Conservation (phyloP, 139 green algal genomes). For the Nannochloris sp. region DNA sequence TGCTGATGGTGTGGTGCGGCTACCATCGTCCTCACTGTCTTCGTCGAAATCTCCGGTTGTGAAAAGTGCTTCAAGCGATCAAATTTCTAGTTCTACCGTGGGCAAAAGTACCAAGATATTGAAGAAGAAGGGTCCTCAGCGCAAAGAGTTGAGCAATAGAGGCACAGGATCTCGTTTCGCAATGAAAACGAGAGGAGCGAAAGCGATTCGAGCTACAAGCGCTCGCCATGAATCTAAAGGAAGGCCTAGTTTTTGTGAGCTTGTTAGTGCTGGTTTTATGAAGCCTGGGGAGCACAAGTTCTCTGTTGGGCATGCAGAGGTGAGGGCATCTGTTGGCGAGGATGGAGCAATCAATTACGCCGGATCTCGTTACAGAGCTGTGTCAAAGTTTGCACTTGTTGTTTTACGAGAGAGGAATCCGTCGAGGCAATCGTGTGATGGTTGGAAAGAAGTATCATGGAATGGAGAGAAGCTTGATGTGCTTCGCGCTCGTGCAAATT, state of each 20-base stretch:
- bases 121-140: background rate
- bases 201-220: slow-evolving; percentile 4
- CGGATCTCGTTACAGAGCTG: slow-evolving; percentile 35
- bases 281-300: slow-evolving; percentile 33
- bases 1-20: background rate
- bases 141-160: background rate
- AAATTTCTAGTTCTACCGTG: too few relatives aligned
- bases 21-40: too few relatives aligned
- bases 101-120: too few relatives aligned
- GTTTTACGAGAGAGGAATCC: slow-evolving; percentile 50
- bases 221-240: slow-evolving; percentile 24
- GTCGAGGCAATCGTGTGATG: slow-evolving; percentile 43
- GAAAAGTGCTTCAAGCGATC: too few relatives aligned
- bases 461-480: slow-evolving; percentile 39
- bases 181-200: background rate
- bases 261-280: slow-evolving; percentile 34
- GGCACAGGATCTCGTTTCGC: background rate
- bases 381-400: slow-evolving; percentile 56
- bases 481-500: slow-evolving; percentile 14
- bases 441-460: slow-evolving; percentile 53
- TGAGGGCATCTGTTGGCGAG: slow-evolving; percentile 19
- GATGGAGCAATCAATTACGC: slow-evolving; percentile 39
- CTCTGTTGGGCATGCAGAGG: slow-evolving; percentile 29
- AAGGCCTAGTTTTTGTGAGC: slow-evolving; percentile 34
- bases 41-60: background rate